Conservation (phyloP, 1,284 basidiomycete genomes). For the Ganoderma leucocontextum region DNA sequence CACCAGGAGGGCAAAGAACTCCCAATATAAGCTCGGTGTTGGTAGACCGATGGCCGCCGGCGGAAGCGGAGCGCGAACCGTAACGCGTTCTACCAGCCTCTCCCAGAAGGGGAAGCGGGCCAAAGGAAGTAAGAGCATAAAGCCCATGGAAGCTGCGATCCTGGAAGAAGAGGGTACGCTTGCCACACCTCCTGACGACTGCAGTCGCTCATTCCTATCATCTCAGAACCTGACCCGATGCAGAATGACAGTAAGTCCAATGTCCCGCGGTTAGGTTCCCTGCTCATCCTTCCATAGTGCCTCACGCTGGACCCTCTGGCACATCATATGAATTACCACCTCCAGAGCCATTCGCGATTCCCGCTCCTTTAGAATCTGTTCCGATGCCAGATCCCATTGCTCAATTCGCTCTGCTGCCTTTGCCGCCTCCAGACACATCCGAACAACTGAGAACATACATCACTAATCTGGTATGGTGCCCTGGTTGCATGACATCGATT, state of each 20-base stretch:
- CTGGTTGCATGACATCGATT: neutral
- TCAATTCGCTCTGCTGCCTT: constrained; percentile 1
- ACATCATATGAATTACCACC: constrained; percentile 30
- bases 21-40: constrained; percentile 74
- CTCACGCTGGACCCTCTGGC: constrained; percentile 41
- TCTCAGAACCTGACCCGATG: constrained; percentile 44
- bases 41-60: constrained; percentile 71
- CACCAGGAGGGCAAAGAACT: constrained; percentile 73
- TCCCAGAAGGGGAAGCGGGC: constrained; percentile 54
- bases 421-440: constrained; percentile 9
- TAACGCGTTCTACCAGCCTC: constrained; percentile 66
- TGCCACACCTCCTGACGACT: constrained; percentile 2
- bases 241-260: constrained; percentile 22
- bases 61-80: constrained; percentile 64
- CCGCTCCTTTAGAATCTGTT: neutral
- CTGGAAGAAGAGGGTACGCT: constrained; percentile 58
- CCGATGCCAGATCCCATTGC: constrained; percentile 13
- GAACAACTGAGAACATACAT: constrained; percentile 25
- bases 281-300: constrained; percentile 23
- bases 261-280: neutral
- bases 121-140: constrained; percentile 58
- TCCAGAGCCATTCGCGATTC: constrained; percentile 5
- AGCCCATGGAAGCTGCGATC: constrained; percentile 64
- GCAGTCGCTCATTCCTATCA: constrained; percentile 18
- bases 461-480: constrained; percentile 25